Conservation (phyloP, 352 stramenopile genomes). For the Phytophthora citrophthora region DNA sequence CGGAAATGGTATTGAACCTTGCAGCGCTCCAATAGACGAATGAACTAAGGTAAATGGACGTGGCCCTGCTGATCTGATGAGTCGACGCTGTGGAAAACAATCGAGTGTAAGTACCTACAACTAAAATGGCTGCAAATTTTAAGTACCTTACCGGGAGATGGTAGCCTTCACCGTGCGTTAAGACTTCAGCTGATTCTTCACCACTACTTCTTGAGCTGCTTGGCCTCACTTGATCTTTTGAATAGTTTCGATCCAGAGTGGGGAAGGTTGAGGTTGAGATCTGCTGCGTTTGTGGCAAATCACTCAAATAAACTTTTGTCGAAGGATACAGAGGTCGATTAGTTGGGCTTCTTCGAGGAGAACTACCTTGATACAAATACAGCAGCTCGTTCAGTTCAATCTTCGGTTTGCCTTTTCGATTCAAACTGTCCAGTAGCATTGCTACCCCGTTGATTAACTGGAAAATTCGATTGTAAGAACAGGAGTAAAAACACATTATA, state of each 20-base stretch:
- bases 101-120: neutral
- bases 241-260: conserved; percentile 6
- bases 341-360: conserved; percentile 32
- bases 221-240: conserved; percentile 1
- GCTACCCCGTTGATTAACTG: conserved; percentile 65
- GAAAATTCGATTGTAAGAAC: neutral
- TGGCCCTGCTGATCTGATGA: conserved; percentile 48
- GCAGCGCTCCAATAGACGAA: conserved; percentile 27
- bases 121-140: neutral
- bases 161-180: conserved; percentile 39
- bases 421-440: conserved; percentile 58
- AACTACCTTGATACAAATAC: conserved; percentile 18
- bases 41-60: conserved; percentile 49
- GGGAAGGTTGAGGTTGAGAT: conserved; percentile 54
- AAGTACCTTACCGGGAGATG: conserved; percentile 47
- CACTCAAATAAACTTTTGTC: conserved; percentile 55
- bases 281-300: conserved; percentile 59
- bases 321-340: conserved; percentile 53
- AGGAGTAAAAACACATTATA: neutral
- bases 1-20: conserved; percentile 27
- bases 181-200: neutral
- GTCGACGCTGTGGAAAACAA: conserved; percentile 41
- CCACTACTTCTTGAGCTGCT: conserved; percentile 1
- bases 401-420: conserved; percentile 33
- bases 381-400: conserved; percentile 13